Conservation (phyloP, 177 flowering plant genomes). For the Tripterygium wilfordii region DNA sequence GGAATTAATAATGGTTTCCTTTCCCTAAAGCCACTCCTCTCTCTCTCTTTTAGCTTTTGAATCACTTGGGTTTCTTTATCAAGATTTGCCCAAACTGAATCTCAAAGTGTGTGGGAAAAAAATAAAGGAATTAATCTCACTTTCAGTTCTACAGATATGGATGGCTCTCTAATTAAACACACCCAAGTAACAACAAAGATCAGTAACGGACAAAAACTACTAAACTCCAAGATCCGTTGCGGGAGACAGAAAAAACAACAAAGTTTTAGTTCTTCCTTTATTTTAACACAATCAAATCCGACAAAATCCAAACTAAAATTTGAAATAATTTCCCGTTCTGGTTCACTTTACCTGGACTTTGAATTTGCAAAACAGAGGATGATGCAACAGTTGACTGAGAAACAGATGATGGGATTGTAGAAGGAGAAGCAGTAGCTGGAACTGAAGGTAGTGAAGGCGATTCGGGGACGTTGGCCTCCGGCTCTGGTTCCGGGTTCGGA, state of each 20-base stretch:
- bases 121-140: too few species aligned
- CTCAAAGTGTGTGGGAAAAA: not conserved
- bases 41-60: conserved; percentile 20
- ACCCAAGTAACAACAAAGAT: conserved; percentile 20
- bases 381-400: conserved; percentile 17
- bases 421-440: conserved; percentile 9
- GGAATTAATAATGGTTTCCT: conserved; percentile 19
- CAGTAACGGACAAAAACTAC: conserved; percentile 46
- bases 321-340: conserved; percentile 5
- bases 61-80: conserved; percentile 12
- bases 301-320: conserved; percentile 18
- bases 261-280: conserved; percentile 10
- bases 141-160: not conserved
- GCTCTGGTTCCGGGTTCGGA: conserved; percentile 12
- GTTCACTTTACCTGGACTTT: conserved; percentile 41
- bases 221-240: conserved; percentile 31
- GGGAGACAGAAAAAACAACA: conserved; percentile 13
- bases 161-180: too few species aligned
- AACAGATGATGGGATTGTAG: conserved; percentile 6
- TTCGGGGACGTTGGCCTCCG: conserved; percentile 29
- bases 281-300: conserved; percentile 13
- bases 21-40: conserved; percentile 17
- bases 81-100: conserved; percentile 9
- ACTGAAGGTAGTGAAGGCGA: conserved; percentile 20
- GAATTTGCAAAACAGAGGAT: conserved; percentile 29